Conservation (phyloP, 768 basidiomycete genomes). For the Serendipita sp. region DNA sequence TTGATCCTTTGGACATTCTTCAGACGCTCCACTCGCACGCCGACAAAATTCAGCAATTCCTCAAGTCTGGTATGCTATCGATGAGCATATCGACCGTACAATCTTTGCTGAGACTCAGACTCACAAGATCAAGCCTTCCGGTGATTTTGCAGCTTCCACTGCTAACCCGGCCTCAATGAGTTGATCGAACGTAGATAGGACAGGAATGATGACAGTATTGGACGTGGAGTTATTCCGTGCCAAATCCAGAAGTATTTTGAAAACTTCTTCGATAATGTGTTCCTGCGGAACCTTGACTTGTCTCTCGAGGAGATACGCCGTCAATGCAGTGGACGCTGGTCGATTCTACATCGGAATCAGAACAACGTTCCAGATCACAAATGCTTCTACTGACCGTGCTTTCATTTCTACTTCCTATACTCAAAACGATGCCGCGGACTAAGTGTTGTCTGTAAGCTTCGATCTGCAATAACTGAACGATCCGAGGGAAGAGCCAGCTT, state of each 20-base stretch:
- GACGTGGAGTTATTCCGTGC: conserved; percentile 37
- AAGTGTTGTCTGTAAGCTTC: conserved; percentile 44
- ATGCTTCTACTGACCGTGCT: conserved; percentile 47
- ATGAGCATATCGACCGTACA: conserved; percentile 8
- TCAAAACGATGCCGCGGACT: conserved; percentile 58
- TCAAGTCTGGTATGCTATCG: conserved; percentile 30
- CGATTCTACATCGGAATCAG: conserved; percentile 37
- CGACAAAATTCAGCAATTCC: conserved; percentile 37
- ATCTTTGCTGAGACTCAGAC: conserved; percentile 28
- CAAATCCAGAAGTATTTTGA: conserved; percentile 40
- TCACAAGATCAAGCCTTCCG: background rate
- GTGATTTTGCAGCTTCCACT: background rate
- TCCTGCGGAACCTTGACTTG: conserved; percentile 15
- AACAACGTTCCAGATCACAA: conserved; percentile 8
- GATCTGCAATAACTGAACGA: conserved; percentile 48
- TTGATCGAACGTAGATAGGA: conserved; percentile 57
- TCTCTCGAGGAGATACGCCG: conserved; percentile 40
- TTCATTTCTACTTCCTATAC: conserved; percentile 70
- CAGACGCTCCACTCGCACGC: conserved; percentile 46
- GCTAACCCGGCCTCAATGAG: conserved; percentile 45
- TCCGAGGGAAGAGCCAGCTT: conserved; percentile 58
- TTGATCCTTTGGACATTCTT: conserved; percentile 75
- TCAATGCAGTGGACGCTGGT: conserved; percentile 45
- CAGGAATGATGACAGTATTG: conserved; percentile 69
- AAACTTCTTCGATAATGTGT: conserved; percentile 38